Evolutionary conservation across 116 monocot species (phyloP).

Genomic region (Iris pallida): DNA sequence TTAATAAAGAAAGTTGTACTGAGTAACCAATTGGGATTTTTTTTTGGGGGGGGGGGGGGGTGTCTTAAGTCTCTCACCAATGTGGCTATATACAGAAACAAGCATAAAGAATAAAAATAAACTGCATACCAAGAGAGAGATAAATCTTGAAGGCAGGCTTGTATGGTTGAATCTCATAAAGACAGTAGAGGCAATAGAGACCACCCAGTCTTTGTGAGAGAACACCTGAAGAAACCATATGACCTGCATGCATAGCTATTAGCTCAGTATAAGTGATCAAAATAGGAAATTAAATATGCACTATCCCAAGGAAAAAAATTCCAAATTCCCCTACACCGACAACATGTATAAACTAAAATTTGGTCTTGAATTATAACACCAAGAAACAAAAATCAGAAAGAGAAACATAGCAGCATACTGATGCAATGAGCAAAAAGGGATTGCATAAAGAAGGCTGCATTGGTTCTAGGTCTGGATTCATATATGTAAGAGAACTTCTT

Average conservation of each 20-base stretch:
- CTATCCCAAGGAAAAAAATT: not conserved
- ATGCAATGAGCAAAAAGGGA: constrained; percentile 73
- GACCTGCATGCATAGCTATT: constrained; percentile 38
- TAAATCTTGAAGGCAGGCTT: constrained; percentile 86
- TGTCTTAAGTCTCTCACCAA: too few species aligned
- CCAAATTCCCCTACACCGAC: not conserved
- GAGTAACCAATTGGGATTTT: too few species aligned
- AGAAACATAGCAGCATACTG: constrained; percentile 21
- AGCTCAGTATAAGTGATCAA: not conserved
- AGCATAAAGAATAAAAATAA: too few species aligned
- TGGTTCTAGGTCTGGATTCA: constrained; percentile 51
- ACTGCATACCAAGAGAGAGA: constrained; percentile 60
- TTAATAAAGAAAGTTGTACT: too few species aligned
- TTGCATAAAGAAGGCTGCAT: constrained; percentile 78
- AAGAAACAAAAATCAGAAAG: constrained; percentile 1
- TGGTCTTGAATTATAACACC: not conserved
- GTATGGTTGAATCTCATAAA: constrained; percentile 78
- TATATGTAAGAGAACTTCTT: constrained; percentile 78
- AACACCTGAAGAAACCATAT: constrained; percentile 45
- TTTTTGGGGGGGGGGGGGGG: too few species aligned
- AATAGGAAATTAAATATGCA: not conserved
- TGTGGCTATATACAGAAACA: too few species aligned
- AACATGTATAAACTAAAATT: not conserved
- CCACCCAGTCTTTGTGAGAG: constrained; percentile 68
- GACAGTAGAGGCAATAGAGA: constrained; percentile 91